Evolutionary conservation across 2,329 filamentous ascomycete genomes (phyloP).

Genomic region (Hymenoscyphus linearis): DNA sequence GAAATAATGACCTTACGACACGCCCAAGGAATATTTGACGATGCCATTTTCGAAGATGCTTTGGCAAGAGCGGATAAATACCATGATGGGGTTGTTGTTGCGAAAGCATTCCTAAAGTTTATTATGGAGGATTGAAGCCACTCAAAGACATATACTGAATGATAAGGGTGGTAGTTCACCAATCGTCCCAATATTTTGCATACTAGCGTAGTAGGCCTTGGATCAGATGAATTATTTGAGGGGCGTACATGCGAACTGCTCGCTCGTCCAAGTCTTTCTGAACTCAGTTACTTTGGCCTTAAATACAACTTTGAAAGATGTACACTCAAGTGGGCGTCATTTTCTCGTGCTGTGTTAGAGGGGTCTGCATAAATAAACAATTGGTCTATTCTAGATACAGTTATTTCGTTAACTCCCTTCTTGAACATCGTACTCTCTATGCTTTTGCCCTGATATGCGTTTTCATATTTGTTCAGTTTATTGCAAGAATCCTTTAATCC

Average conservation of each 20-base stretch:
- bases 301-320: neutral
- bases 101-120: conserved; percentile 71
- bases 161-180: neutral
- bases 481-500: too few relatives aligned
- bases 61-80: conserved; percentile 58
- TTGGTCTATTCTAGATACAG: neutral
- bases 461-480: neutral
- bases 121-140: conserved; percentile 47
- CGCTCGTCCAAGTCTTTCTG: neutral
- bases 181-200: neutral
- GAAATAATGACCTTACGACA: conserved; percentile 64
- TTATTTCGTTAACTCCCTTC: too few relatives aligned
- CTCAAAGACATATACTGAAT: neutral
- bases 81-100: conserved; percentile 78
- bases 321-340: neutral
- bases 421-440: neutral
- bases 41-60: conserved; percentile 64
- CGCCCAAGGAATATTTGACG: conserved; percentile 61
- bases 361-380: neutral
- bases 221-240: neutral
- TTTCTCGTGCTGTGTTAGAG: neutral
- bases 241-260: neutral
- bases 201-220: neutral
- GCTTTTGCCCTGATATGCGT: neutral
- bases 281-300: neutral